Percentiles rank a stretch among this genome's conserved stretches.
Evolutionary conservation across 371 early-diverging fungal genomes (phyloP).

Genomic region (Mortierella sp.): DNA sequence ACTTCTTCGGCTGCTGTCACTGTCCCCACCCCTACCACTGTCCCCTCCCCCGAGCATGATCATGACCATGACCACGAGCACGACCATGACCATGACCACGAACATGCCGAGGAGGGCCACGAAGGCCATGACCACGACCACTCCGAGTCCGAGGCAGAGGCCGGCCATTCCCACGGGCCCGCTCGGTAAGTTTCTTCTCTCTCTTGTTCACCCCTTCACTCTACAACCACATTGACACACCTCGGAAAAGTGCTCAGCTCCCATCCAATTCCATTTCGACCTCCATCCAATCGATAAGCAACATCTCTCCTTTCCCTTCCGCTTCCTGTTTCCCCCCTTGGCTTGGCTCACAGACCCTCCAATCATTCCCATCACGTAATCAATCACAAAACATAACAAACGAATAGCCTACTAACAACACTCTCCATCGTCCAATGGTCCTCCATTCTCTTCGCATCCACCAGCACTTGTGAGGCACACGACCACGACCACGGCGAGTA

Average conservation of each 20-base stretch:
- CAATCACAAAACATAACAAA: neutral
- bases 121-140: constrained; percentile 45
- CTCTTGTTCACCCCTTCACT: neutral
- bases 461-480: constrained; percentile 34
- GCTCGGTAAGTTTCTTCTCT: constrained; percentile 36
- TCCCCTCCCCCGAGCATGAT: constrained; percentile 22
- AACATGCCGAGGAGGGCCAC: constrained; percentile 36
- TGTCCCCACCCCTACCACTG: constrained; percentile 16
- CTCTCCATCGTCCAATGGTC: neutral
- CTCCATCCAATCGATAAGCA: neutral
- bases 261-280: neutral
- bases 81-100: constrained; percentile 36
- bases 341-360: neutral
- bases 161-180: constrained; percentile 46
- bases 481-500: constrained; percentile 56
- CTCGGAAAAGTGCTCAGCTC: too few relatives aligned
- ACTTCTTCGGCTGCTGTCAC: constrained; percentile 9
- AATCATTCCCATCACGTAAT: neutral
- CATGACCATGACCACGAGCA: constrained; percentile 47
- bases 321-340: too few relatives aligned
- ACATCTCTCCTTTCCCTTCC: neutral
- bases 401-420: neutral
- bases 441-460: neutral
- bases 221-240: neutral
- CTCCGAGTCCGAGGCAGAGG: constrained; percentile 26